These are phyloP conservation scores for Rhizopus microsporus DNA, from an alignment of 371 early-diverging fungal species.

Conservation along the genomic window DNA sequence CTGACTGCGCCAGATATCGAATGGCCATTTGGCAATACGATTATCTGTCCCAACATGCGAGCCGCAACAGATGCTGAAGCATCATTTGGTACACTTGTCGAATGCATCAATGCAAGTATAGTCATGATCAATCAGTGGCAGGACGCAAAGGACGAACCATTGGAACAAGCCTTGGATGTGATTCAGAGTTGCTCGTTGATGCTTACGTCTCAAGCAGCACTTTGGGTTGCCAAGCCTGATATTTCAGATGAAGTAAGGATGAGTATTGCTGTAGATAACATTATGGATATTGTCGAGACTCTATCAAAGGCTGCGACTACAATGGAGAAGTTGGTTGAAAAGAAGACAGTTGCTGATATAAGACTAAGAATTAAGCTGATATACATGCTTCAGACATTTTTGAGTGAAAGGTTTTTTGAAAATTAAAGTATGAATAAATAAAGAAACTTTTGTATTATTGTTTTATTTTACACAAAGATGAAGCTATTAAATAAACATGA, in stretches of 20 bases:
- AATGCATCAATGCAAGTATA: slow-evolving; percentile 31
- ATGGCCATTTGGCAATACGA: slow-evolving; percentile 43
- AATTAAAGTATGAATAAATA: not conserved
- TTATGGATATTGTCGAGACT: slow-evolving; percentile 28
- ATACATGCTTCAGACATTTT: slow-evolving; percentile 8
- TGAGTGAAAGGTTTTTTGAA: slow-evolving; percentile 15
- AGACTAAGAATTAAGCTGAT: slow-evolving; percentile 13
- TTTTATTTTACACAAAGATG: not conserved
- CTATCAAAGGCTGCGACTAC: slow-evolving; percentile 17
- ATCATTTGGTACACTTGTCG: slow-evolving; percentile 39
- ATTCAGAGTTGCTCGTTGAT: slow-evolving; percentile 31
- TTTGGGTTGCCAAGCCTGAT: slow-evolving; percentile 44
- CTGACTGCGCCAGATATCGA: slow-evolving; percentile 19
- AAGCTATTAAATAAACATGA: not conserved
- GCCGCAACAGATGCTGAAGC: slow-evolving; percentile 11
- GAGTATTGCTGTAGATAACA: slow-evolving; percentile 30
- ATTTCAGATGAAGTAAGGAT: slow-evolving; percentile 20
- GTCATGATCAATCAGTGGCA: slow-evolving; percentile 24
- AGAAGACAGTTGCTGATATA: slow-evolving; percentile 6
- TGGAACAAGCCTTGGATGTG: slow-evolving; percentile 16
- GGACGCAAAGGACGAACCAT: slow-evolving; percentile 6
- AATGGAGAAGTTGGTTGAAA: slow-evolving; percentile 15
- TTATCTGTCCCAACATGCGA: slow-evolving; percentile 31
- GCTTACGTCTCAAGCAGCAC: slow-evolving; percentile 30
- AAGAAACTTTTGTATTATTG: not conserved